These are phyloP conservation scores for Massospora cicadina DNA, from an alignment of 371 early-diverging fungal genomes.

Conservation along the genomic window DNA sequence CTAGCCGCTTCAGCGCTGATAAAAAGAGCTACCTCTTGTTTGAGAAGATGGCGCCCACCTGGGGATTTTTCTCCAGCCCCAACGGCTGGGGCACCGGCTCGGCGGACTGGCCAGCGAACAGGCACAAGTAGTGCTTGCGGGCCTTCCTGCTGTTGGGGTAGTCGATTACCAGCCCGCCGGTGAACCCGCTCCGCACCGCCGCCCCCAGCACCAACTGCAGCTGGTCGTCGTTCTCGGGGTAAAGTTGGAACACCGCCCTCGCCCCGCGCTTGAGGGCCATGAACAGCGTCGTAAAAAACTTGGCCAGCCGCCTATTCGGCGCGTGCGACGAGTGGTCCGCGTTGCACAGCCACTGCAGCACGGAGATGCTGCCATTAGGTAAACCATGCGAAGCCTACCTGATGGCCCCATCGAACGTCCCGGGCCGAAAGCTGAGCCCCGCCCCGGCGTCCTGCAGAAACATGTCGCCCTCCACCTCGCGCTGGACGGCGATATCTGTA, in stretches of 20 bases:
- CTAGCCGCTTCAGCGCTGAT: constrained; percentile 22
- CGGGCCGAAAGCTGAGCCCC: constrained; percentile 88
- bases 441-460: constrained; percentile 94
- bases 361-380: constrained; percentile 57
- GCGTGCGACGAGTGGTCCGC: constrained; percentile 74
- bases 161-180: constrained; percentile 93
- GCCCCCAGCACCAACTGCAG: constrained; percentile 78
- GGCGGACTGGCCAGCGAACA: constrained; percentile 71
- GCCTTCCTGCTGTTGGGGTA: constrained; percentile 94
- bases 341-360: constrained; percentile 98
- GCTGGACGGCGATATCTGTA: constrained; percentile 47
- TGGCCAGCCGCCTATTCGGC: constrained; percentile 65
- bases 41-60: constrained; percentile 17
- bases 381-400: constrained; percentile 23
- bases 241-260: constrained; percentile 96
- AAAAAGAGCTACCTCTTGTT: constrained; percentile 16
- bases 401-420: constrained; percentile 95
- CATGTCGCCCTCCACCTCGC: constrained; percentile 81
- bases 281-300: constrained; percentile 90
- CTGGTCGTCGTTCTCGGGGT: constrained; percentile 93
- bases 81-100: constrained; percentile 57
- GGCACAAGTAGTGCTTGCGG: constrained; percentile 87
- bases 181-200: constrained; percentile 85
- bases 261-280: constrained; percentile 74
- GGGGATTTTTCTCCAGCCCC: constrained; percentile 44